phyloP scores from a whole-genome alignment of 352 stramenopile species.

The Globisporangium ultimum region DNA sequence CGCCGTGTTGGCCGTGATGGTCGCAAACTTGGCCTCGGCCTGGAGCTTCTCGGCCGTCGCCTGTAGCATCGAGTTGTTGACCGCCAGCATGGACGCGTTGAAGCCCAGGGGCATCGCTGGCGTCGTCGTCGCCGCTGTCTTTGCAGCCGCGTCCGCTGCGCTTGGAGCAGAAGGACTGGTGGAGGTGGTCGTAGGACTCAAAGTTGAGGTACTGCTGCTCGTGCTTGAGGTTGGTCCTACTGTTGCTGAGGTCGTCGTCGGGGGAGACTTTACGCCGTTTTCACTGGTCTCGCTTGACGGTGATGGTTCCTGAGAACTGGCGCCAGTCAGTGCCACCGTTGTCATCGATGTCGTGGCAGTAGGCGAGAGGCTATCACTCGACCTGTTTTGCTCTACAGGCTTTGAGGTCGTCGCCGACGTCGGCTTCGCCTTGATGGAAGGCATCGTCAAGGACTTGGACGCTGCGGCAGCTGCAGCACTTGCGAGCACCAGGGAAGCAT shows the following conservation, averaged over 20 bases:
- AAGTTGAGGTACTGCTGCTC: too few species aligned
- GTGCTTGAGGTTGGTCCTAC: too few species aligned
- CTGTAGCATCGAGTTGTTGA: conserved; percentile 17
- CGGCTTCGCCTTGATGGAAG: not conserved
- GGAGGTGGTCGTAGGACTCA: not conserved
- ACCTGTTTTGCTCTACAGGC: not conserved
- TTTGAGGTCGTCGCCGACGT: not conserved
- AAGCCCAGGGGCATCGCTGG: conserved; percentile 3
- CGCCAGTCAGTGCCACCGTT: not conserved
- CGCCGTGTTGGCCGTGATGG: conserved; percentile 13
- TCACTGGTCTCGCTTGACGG: too few species aligned
- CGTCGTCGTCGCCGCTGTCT: not conserved
- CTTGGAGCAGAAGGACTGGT: not conserved
- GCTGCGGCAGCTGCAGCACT: not conserved
- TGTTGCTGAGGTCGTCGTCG: too few species aligned
- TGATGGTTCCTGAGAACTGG: too few species aligned
- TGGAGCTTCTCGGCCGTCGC: conserved; percentile 15
- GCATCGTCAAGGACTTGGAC: not conserved
- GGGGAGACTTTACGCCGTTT: too few species aligned
- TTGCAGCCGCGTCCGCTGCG: not conserved
- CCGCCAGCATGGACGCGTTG: conserved; percentile 11
- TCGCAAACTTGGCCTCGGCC: conserved; percentile 12
- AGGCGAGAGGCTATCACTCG: not conserved
- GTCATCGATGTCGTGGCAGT: not conserved
- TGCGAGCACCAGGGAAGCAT: conserved; percentile 12